Evolutionary conservation across 331 rosid species (phyloP).

Genomic region (Quercus phellos): DNA sequence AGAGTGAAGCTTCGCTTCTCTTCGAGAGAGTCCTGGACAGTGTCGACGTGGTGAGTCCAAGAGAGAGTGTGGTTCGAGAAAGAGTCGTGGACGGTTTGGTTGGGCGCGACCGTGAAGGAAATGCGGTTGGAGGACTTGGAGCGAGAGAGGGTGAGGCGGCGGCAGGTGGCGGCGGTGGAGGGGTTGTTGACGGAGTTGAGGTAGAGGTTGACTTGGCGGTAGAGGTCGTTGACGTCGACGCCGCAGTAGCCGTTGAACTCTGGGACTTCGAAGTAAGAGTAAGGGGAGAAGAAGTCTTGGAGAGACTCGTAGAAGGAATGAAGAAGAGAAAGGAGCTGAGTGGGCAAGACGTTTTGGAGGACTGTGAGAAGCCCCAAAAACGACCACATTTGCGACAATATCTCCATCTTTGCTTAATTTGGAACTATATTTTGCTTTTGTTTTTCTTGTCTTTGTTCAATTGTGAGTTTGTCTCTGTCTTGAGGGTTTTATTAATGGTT

Average conservation of each 20-base stretch:
- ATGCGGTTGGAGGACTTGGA: conserved; percentile 72
- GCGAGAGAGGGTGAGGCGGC: conserved; percentile 71
- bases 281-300: conserved; percentile 70
- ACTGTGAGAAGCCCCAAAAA: conserved; percentile 73
- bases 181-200: conserved; percentile 55
- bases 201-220: conserved; percentile 79
- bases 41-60: conserved; percentile 86
- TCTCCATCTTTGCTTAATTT: conserved; percentile 41
- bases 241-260: conserved; percentile 91
- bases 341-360: conserved; percentile 71
- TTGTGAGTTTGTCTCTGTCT: conserved; percentile 20
- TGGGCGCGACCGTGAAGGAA: conserved; percentile 72
- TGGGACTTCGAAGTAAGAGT: conserved; percentile 70
- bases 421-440: background rate
- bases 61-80: conserved; percentile 46
- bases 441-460: background rate
- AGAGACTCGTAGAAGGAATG: conserved; percentile 71
- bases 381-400: conserved; percentile 85
- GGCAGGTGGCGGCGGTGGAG: conserved; percentile 43
- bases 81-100: conserved; percentile 66
- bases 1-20: conserved; percentile 79
- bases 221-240: conserved; percentile 76
- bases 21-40: conserved; percentile 76
- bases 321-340: conserved; percentile 73
- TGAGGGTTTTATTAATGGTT: background rate